phyloP scores from a whole-genome alignment of 306 rosid species.

The Mimosa bimucronata region DNA sequence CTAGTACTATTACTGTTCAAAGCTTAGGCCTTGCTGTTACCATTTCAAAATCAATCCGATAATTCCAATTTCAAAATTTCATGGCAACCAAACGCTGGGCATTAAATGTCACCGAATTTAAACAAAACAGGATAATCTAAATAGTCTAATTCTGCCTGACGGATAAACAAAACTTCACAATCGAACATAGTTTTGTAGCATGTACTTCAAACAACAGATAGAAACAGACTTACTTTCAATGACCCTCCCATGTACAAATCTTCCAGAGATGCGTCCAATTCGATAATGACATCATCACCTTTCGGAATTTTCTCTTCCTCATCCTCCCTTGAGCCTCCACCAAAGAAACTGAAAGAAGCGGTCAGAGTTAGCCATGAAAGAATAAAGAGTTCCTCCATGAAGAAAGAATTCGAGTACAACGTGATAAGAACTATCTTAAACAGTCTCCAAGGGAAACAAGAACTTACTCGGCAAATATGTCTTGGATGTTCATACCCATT shows the following conservation, averaged over 20 bases:
- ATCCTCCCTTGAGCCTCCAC: conserved; percentile 78
- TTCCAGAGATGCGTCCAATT: conserved; percentile 84
- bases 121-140: neutral
- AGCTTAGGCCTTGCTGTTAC: no score
- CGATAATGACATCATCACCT: conserved; percentile 88
- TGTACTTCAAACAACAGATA: neutral
- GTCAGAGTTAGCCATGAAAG: conserved; percentile 14
- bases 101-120: conserved; percentile 19
- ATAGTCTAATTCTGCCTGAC: neutral
- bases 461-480: conserved; percentile 76
- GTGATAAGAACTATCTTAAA: conserved; percentile 3
- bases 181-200: neutral
- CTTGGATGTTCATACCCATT: conserved; percentile 89
- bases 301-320: conserved; percentile 84
- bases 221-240: conserved; percentile 63
- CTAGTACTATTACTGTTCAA: no score
- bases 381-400: conserved; percentile 4
- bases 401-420: neutral
- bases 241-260: conserved; percentile 98
- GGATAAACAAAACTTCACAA: neutral
- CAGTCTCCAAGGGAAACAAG: no score
- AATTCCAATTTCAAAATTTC: neutral
- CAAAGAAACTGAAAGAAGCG: conserved; percentile 72
- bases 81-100: conserved; percentile 14
- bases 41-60: conserved; percentile 26